Evolutionary conservation across 1,284 basidiomycete species (phyloP).

Genomic region (Tausonia pullulans): DNA sequence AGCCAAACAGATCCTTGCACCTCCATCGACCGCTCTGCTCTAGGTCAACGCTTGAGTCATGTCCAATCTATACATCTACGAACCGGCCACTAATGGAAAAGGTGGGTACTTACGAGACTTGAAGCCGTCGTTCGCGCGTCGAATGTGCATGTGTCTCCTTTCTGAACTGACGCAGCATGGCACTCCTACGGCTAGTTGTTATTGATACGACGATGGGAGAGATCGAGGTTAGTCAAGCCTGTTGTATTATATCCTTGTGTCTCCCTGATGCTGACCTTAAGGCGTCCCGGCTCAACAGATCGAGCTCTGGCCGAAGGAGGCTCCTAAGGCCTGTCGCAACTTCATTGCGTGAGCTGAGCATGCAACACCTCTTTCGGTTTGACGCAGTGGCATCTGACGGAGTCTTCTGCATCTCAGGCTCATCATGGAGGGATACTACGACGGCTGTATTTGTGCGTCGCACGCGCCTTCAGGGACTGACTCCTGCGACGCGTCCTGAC

Average conservation of each 20-base stretch:
- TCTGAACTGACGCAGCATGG: neutral
- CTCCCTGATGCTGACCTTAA: neutral
- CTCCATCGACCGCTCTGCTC: neutral
- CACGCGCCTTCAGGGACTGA: neutral
- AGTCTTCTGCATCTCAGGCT: neutral
- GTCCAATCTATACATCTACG: constrained; percentile 15
- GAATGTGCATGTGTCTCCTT: neutral
- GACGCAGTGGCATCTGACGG: no score
- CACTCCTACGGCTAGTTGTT: constrained; percentile 42
- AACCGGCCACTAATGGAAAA: constrained; percentile 16
- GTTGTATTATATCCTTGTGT: constrained; percentile 5
- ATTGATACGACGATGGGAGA: constrained; percentile 84
- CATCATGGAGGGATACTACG: constrained; percentile 68
- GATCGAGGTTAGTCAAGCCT: constrained; percentile 47
- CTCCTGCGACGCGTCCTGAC: constrained; percentile 1
- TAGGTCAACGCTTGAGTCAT: neutral
- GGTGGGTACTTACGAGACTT: neutral
- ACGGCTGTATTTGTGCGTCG: constrained; percentile 59
- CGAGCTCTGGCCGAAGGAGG: constrained; percentile 92
- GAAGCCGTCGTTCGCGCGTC: neutral
- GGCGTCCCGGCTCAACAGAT: constrained; percentile 37
- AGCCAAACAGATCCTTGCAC: neutral
- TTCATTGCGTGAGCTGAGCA: constrained; percentile 52
- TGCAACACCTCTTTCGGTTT: constrained; percentile 3
- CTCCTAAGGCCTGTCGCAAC: constrained; percentile 86